Evolutionary conservation across 2,329 filamentous ascomycete genomes (phyloP).

Genomic region (Aspergillus sp.): DNA sequence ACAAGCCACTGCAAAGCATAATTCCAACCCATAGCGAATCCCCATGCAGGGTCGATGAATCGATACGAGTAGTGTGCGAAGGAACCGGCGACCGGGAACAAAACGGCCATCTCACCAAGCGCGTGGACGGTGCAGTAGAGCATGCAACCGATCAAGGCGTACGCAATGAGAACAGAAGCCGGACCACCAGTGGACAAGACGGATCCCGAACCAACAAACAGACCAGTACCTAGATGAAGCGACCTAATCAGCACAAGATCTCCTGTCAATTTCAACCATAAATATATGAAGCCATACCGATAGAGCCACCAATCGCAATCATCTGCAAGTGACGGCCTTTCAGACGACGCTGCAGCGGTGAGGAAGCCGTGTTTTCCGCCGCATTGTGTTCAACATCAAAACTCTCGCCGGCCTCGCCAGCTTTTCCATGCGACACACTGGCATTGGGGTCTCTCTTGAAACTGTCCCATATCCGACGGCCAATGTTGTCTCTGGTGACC

Average conservation of each 20-base stretch:
- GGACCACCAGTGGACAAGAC: conserved; percentile 70
- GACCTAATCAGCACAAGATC: conserved; percentile 8
- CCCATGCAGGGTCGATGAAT: conserved; percentile 90
- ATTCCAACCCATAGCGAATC: conserved; percentile 94
- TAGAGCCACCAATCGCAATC: conserved; percentile 94
- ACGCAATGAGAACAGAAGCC: conserved; percentile 73
- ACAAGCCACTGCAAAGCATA: conserved; percentile 87
- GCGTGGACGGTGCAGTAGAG: conserved; percentile 89
- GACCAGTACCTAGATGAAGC: conserved; percentile 59
- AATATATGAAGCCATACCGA: conserved; percentile 49
- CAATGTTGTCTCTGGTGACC: conserved; percentile 14
- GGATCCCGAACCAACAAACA: conserved; percentile 79
- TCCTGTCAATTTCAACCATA: background rate
- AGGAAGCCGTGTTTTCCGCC: conserved; percentile 61
- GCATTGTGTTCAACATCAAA: conserved; percentile 59
- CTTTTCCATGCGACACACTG: conserved; percentile 17
- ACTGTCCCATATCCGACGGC: conserved; percentile 34
- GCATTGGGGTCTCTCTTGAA: conserved; percentile 44
- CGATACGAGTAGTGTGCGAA: conserved; percentile 90
- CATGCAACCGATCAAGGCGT: conserved; percentile 75
- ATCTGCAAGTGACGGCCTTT: conserved; percentile 89
- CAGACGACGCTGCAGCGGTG: conserved; percentile 69
- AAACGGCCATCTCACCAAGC: conserved; percentile 82
- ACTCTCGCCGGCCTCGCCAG: conserved; percentile 49
- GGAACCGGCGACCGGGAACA: conserved; percentile 86